phyloP scores from a whole-genome alignment of 225 moss, liverwort and hornwort genomes.

The Ulota crispa region DNA sequence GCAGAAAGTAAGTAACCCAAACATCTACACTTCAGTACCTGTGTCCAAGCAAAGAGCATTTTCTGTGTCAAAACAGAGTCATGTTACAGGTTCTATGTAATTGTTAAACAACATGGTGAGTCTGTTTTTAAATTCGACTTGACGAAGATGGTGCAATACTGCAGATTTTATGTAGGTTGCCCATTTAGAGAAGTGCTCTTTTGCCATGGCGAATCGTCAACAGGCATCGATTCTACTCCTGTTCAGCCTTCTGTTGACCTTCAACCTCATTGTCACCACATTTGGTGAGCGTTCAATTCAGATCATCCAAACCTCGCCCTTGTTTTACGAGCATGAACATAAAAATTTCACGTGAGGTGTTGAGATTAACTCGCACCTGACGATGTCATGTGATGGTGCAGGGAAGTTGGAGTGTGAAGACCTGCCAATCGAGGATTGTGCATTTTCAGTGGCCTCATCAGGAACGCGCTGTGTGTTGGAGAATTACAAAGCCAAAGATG shows the following conservation, averaged over 20 bases:
- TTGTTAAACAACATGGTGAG: neutral
- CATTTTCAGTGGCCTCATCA: slow-evolving; percentile 84
- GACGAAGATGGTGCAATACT: neutral
- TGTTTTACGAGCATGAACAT: neutral
- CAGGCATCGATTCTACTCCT: slow-evolving; percentile 24
- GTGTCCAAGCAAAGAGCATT: neutral
- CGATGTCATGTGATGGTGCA: slow-evolving; percentile 27
- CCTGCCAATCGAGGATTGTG: slow-evolving; percentile 80
- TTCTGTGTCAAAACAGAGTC: neutral
- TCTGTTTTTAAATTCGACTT: neutral
- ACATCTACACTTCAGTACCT: neutral
- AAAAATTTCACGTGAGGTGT: neutral
- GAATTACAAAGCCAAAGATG: slow-evolving; percentile 67
- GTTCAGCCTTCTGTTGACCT: slow-evolving; percentile 34
- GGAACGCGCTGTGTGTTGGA: slow-evolving; percentile 97
- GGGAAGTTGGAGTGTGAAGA: slow-evolving; percentile 88
- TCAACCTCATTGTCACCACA: slow-evolving; percentile 19
- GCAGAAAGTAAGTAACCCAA: neutral
- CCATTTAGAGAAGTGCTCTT: neutral
- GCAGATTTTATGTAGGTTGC: slow-evolving; percentile 31
- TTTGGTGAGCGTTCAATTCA: slow-evolving; percentile 33
- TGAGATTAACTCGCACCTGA: neutral
- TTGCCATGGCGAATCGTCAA: slow-evolving; percentile 33
- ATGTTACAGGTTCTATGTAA: neutral
- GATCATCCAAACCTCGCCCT: neutral